phyloP scores from a whole-genome alignment of 2,329 filamentous ascomycete genomes.

The Microsporum ferrugineum region DNA sequence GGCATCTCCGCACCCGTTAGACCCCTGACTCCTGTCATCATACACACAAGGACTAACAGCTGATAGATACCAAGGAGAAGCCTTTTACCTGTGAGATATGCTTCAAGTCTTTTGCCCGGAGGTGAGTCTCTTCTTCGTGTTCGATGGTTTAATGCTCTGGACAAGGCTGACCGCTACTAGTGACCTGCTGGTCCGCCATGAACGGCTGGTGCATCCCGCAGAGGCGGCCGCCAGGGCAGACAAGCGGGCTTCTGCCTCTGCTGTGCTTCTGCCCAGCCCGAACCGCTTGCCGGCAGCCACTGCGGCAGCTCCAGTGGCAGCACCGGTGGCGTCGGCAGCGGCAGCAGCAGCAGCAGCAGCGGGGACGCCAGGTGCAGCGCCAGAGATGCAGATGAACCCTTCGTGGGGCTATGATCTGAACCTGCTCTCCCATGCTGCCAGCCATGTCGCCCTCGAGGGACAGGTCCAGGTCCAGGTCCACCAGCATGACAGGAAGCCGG shows the following conservation, averaged over 20 bases:
- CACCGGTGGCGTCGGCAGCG: neutral
- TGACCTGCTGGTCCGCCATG: slow-evolving; percentile 40
- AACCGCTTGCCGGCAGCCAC: slow-evolving; percentile 19
- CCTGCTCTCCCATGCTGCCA: slow-evolving; percentile 38
- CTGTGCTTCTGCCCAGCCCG: slow-evolving; percentile 20
- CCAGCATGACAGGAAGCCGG: slow-evolving; percentile 25
- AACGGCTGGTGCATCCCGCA: slow-evolving; percentile 38
- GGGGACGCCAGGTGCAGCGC: neutral
- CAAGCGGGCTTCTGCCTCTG: slow-evolving; percentile 24
- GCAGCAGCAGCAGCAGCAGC: neutral
- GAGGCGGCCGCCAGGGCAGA: slow-evolving; percentile 31
- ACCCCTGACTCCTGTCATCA: slow-evolving; percentile 11
- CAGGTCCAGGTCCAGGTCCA: slow-evolving; percentile 17
- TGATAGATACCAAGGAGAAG: slow-evolving; percentile 39
- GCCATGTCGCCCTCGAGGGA: slow-evolving; percentile 38
- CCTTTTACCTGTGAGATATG: slow-evolving; percentile 41
- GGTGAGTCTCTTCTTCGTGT: slow-evolving; percentile 21
- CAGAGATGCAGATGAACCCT: slow-evolving; percentile 28
- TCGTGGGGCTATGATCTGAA: slow-evolving; percentile 42
- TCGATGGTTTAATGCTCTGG: neutral
- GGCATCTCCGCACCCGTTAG: slow-evolving; percentile 41
- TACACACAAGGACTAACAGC: neutral
- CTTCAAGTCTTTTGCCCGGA: slow-evolving; percentile 39
- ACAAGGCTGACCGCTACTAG: slow-evolving; percentile 16
- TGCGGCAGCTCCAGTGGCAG: neutral